These are phyloP conservation scores for Rosa persica DNA, from an alignment of 306 rosid species.

Conservation along the genomic window DNA sequence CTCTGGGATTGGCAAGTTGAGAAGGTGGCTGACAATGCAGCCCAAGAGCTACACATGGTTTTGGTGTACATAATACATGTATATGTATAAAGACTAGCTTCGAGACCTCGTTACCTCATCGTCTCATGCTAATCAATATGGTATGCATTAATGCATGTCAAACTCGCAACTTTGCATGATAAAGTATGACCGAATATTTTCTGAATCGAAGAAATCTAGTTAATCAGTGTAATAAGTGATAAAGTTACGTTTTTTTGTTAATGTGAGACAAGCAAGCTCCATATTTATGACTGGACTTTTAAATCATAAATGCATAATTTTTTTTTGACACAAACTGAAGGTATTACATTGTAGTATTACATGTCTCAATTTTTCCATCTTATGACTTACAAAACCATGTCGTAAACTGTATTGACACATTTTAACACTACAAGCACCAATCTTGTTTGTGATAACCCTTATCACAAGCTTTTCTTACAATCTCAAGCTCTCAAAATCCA, in stretches of 20 bases:
- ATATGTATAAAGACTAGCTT: not conserved
- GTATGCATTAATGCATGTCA: not conserved
- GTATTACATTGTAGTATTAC: no score
- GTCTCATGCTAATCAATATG: not conserved
- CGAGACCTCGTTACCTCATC: not conserved
- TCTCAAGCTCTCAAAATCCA: not conserved
- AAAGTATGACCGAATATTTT: not conserved
- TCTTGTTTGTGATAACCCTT: not conserved
- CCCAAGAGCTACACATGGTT: conserved; percentile 24
- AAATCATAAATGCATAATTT: no score
- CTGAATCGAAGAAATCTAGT: not conserved
- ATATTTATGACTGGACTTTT: no score
- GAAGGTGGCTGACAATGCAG: conserved; percentile 29
- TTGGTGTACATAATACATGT: not conserved
- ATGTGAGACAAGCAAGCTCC: no score
- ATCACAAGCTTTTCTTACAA: not conserved
- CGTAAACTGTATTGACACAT: not conserved
- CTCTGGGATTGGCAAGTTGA: conserved; percentile 21
- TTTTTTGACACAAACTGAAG: no score
- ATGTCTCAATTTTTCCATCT: no score
- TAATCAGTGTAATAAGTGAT: no score
- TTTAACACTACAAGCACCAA: not conserved
- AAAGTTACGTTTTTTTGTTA: no score
- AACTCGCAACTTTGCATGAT: not conserved
- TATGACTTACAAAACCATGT: not conserved